Evolutionary conservation across 495 filamentous ascomycete genomes (phyloP).

Genomic region (Cryomyces minteri): DNA sequence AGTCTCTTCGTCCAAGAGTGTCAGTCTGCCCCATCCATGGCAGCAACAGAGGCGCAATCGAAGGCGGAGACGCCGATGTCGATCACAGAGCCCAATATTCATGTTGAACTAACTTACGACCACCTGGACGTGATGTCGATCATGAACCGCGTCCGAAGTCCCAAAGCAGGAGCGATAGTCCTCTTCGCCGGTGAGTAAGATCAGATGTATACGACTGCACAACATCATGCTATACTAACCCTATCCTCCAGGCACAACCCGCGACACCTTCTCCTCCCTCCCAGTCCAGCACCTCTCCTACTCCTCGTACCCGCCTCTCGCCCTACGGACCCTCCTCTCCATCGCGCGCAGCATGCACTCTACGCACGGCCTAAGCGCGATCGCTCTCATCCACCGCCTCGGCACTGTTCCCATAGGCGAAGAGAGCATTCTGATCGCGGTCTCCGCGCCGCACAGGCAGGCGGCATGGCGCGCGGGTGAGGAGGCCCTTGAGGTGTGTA

Average conservation of each 20-base stretch:
- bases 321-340: slow-evolving; percentile 50
- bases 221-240: background rate
- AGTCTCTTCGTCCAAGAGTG: no score
- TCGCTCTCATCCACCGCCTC: slow-evolving; percentile 74
- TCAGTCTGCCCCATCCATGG: no score
- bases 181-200: slow-evolving; percentile 51
- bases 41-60: no score
- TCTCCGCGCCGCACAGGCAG: slow-evolving; percentile 69
- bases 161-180: slow-evolving; percentile 73
- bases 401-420: slow-evolving; percentile 74
- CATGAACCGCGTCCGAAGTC: slow-evolving; percentile 52
- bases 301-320: slow-evolving; percentile 59
- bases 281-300: slow-evolving; percentile 66
- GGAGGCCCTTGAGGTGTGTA: slow-evolving; percentile 75
- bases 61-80: no score
- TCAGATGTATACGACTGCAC: background rate
- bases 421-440: slow-evolving; percentile 82
- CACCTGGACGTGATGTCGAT: slow-evolving; percentile 38
- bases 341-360: slow-evolving; percentile 42
- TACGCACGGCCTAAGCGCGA: slow-evolving; percentile 44
- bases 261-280: slow-evolving; percentile 60
- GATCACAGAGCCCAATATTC: slow-evolving; percentile 14
- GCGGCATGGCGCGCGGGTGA: slow-evolving; percentile 82
- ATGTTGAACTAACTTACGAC: slow-evolving; percentile 43
- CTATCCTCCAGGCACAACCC: slow-evolving; percentile 50